Evolutionary conservation across 1,284 basidiomycete genomes (phyloP).

Genomic region (Cutaneotrichosporon cutaneum): DNA sequence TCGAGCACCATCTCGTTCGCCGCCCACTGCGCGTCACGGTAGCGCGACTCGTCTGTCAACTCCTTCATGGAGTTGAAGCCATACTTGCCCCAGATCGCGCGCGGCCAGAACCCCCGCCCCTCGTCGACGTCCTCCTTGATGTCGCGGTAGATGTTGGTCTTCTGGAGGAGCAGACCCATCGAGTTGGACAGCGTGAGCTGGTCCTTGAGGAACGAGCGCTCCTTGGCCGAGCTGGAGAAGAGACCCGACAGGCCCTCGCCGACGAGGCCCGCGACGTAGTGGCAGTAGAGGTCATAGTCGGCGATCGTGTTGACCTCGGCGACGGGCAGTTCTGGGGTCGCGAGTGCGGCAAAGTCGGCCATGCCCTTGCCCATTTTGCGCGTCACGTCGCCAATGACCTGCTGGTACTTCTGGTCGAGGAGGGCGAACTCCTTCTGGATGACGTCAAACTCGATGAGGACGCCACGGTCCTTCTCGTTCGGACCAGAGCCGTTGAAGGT

Average conservation of each 20-base stretch:
- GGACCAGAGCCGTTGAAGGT: conserved; percentile 79
- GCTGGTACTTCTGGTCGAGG: conserved; percentile 69
- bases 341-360: conserved; percentile 89
- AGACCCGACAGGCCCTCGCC: conserved; percentile 93
- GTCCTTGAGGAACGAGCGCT: conserved; percentile 69
- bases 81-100: conserved; percentile 80
- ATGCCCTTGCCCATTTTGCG: conserved; percentile 89
- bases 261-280: conserved; percentile 97
- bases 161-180: conserved; percentile 96
- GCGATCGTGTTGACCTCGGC: conserved; percentile 68
- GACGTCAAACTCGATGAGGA: conserved; percentile 81
- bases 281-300: conserved; percentile 97
- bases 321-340: conserved; percentile 66
- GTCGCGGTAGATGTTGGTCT: conserved; percentile 97
- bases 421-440: conserved; percentile 79
- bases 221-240: conserved; percentile 84
- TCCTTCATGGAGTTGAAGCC: conserved; percentile 61
- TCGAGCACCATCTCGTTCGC: conserved; percentile 88
- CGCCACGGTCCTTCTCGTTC: conserved; percentile 83
- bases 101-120: conserved; percentile 90
- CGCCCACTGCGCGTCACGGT: conserved; percentile 69
- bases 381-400: conserved; percentile 78
- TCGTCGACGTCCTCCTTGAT: conserved; percentile 89
- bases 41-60: conserved; percentile 55
- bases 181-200: conserved; percentile 89